A percentile compares a stretch with the other conserved stretches of the same genome.
Evolutionary conservation across 768 basidiomycete genomes (phyloP).

Genomic region (Sarcodon sp.): DNA sequence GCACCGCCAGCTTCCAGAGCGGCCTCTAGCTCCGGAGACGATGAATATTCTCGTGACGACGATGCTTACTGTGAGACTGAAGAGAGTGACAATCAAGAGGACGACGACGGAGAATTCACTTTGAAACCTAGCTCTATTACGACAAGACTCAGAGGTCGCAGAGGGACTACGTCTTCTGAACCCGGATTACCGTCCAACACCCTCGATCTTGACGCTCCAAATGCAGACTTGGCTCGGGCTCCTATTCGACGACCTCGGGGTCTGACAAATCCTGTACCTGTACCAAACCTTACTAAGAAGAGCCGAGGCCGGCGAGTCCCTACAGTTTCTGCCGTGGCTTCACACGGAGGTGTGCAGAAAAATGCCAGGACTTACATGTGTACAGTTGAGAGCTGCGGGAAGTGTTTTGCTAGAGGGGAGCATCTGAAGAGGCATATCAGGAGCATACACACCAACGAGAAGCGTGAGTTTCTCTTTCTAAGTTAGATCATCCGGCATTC

Average conservation of each 20-base stretch:
- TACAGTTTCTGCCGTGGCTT: slow-evolving; percentile 23
- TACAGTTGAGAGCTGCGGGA: slow-evolving; percentile 72
- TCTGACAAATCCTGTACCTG: slow-evolving; percentile 50
- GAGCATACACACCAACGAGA: slow-evolving; percentile 86
- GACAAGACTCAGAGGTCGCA: not conserved
- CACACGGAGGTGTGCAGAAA: slow-evolving; percentile 11
- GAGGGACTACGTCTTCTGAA: not conserved
- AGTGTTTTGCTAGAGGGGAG: slow-evolving; percentile 81
- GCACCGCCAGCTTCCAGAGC: not conserved
- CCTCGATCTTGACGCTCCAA: not conserved
- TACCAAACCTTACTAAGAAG: slow-evolving; percentile 72
- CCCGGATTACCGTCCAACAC: not conserved
- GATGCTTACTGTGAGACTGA: not conserved
- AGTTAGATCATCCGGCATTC: slow-evolving; percentile 1
- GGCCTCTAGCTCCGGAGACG: not conserved
- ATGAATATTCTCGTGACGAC: not conserved
- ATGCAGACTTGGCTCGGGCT: not conserved
- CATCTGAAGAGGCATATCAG: slow-evolving; percentile 84
- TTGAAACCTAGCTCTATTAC: too few species aligned
- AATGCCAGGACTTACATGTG: slow-evolving; percentile 42
- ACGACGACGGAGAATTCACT: too few species aligned
- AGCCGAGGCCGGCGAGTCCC: slow-evolving; percentile 70
- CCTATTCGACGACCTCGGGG: slow-evolving; percentile 6
- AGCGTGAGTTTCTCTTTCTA: slow-evolving; percentile 45
- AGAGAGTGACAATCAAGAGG: not conserved